Conservation (phyloP, 2,329 filamentous ascomycete genomes). For the Penicillium hordei region DNA sequence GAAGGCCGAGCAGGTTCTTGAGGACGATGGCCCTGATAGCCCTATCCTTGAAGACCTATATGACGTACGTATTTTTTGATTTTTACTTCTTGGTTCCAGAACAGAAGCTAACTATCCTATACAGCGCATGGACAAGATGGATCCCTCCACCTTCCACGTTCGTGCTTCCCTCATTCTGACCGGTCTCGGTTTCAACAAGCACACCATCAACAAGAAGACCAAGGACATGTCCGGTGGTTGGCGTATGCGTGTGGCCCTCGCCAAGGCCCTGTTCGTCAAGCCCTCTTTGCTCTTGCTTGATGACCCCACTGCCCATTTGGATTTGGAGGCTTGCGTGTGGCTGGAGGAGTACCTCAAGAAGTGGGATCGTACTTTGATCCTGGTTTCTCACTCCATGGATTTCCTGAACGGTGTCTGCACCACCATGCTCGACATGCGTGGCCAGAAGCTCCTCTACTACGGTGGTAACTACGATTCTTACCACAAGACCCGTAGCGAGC, state of each 20-base stretch:
- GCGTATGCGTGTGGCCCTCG: slow-evolving; percentile 98
- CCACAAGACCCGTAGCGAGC: slow-evolving; percentile 87
- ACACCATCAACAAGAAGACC: slow-evolving; percentile 97
- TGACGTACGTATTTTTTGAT: slow-evolving; percentile 63
- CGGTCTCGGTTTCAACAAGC: slow-evolving; percentile 98
- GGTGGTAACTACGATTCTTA: slow-evolving; percentile 99
- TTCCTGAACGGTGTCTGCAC: slow-evolving; percentile 99
- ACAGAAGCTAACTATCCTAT: slow-evolving; percentile 24
- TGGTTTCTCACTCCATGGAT: slow-evolving; percentile 97
- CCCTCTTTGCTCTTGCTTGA: slow-evolving; percentile 93
- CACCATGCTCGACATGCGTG: slow-evolving; percentile 98
- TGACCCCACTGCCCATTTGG: slow-evolving; percentile 98
- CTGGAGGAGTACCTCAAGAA: slow-evolving; percentile 99
- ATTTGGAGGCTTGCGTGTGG: slow-evolving; percentile 99
- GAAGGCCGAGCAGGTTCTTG: slow-evolving; percentile 83
- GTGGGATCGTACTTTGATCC: slow-evolving; percentile 94
- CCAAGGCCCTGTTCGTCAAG: slow-evolving; percentile 97
- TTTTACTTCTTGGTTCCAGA: background rate
- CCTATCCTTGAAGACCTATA: slow-evolving; percentile 91
- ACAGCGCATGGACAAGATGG: slow-evolving; percentile 97
- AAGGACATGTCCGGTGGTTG: slow-evolving; percentile 99
- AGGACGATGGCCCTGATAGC: slow-evolving; percentile 88
- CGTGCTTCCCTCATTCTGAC: slow-evolving; percentile 95
- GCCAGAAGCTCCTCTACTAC: slow-evolving; percentile 88
- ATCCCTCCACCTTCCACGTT: slow-evolving; percentile 93